Conservation (phyloP, 768 basidiomycete genomes). For the Leucocoprinus leucothites region DNA sequence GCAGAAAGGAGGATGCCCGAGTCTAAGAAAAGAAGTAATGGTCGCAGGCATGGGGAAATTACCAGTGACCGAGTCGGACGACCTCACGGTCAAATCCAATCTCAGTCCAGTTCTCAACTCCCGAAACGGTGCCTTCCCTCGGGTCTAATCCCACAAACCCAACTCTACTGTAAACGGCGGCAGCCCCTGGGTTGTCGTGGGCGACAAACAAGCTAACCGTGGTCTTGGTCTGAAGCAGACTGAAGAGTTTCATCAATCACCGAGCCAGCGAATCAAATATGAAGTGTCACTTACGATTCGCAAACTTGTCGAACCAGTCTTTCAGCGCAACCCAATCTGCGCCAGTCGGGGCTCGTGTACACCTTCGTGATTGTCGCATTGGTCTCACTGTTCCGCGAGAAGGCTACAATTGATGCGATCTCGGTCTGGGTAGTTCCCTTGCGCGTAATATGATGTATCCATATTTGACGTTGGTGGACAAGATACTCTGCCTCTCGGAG, state of each 20-base stretch:
- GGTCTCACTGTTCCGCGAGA: slow-evolving; percentile 54
- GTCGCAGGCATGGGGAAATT: too few species aligned
- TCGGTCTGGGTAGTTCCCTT: slow-evolving; percentile 21
- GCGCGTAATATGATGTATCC: slow-evolving; percentile 53
- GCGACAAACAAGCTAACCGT: slow-evolving; percentile 67
- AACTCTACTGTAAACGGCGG: slow-evolving; percentile 56
- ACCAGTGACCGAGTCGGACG: slow-evolving; percentile 69
- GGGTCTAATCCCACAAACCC: slow-evolving; percentile 59
- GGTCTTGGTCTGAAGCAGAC: slow-evolving; percentile 31
- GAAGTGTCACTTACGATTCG: slow-evolving; percentile 38
- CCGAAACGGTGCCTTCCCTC: slow-evolving; percentile 30
- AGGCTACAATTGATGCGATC: slow-evolving; percentile 66
- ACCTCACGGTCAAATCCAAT: slow-evolving; percentile 51
- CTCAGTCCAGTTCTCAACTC: slow-evolving; percentile 53
- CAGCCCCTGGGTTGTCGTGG: slow-evolving; percentile 43
- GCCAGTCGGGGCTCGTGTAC: slow-evolving; percentile 52
- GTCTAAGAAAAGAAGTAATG: too few species aligned
- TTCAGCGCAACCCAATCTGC: slow-evolving; percentile 55
- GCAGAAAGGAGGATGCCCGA: too few species aligned
- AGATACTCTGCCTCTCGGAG: slow-evolving; percentile 47
- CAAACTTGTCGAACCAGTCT: slow-evolving; percentile 58
- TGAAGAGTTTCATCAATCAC: slow-evolving; percentile 21
- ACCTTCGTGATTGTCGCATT: slow-evolving; percentile 74
- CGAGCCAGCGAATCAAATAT: not conserved
- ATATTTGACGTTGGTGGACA: slow-evolving; percentile 45